phyloP scores from a whole-genome alignment of 768 basidiomycete species.

The Lactarius deliciosus region DNA sequence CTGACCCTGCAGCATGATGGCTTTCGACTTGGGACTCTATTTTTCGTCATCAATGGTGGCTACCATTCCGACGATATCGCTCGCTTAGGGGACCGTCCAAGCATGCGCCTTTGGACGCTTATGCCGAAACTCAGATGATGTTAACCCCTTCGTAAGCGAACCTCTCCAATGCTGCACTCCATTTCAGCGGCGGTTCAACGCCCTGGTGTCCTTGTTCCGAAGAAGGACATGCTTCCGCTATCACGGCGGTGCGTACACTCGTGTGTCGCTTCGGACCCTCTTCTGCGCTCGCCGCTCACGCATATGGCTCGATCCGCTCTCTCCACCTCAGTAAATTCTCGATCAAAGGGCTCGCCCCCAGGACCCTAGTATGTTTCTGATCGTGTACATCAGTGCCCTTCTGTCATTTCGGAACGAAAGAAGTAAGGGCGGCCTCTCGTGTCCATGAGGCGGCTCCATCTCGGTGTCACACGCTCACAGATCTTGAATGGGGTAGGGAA shows the following conservation, averaged over 20 bases:
- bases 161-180: not conserved
- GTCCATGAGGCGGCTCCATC: conserved; percentile 13
- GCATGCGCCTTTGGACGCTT: not conserved
- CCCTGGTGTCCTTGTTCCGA: conserved; percentile 7
- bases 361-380: conserved; percentile 1
- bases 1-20: not conserved
- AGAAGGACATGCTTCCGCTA: not conserved
- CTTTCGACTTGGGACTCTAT: not conserved
- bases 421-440: not conserved
- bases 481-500: conserved; percentile 12
- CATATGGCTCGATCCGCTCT: conserved; percentile 11
- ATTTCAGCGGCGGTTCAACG: conserved; percentile 11
- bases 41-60: conserved; percentile 7
- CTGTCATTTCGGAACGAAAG: conserved; percentile 11
- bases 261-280: conserved; percentile 3
- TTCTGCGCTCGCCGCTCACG: conserved; percentile 9
- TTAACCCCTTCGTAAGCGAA: conserved; percentile 6
- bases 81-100: conserved; percentile 6
- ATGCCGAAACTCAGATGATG: conserved; percentile 3
- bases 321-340: not conserved
- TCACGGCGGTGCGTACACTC: conserved; percentile 1
- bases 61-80: conserved; percentile 15
- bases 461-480: conserved; percentile 13
- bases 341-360: not conserved
- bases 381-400: conserved; percentile 13